phyloP scores from a whole-genome alignment of 2,329 filamentous ascomycete species.

The Trichoderma sp. region DNA sequence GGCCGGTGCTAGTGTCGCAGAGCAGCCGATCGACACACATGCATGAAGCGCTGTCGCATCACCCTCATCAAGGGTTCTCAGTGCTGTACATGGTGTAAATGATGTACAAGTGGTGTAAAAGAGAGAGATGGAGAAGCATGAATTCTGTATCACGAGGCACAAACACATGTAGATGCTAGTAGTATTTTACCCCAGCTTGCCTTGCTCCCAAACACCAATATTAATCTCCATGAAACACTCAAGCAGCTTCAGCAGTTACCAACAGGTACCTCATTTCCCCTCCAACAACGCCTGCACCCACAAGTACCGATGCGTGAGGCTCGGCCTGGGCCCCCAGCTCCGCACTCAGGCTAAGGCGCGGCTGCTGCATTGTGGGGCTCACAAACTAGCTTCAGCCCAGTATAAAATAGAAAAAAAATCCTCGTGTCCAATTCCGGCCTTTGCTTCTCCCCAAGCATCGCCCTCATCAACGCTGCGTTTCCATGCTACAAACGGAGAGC shows the following conservation, averaged over 20 bases:
- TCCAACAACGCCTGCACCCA: neutral
- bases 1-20: neutral
- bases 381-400: slow-evolving; percentile 2
- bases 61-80: neutral
- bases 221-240: neutral
- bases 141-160: neutral
- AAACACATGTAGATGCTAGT: neutral
- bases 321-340: neutral
- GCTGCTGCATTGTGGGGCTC: slow-evolving; percentile 11
- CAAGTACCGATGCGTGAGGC: neutral
- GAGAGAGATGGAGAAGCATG: too few species aligned
- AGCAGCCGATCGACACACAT: neutral
- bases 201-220: neutral
- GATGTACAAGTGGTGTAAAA: neutral
- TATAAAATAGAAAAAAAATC: neutral
- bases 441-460: slow-evolving; percentile 58
- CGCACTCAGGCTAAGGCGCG: neutral
- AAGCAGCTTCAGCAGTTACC: neutral
- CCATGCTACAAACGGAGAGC: slow-evolving; percentile 81
- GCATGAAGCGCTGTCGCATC: neutral
- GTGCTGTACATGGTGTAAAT: neutral
- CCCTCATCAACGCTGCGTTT: slow-evolving; percentile 92
- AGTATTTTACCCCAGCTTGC: neutral
- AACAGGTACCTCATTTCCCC: neutral
- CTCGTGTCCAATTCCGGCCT: slow-evolving; percentile 29